Base-by-base conservation (phyloP, 306 rosid species). In the Vigna hirtella region DNA sequence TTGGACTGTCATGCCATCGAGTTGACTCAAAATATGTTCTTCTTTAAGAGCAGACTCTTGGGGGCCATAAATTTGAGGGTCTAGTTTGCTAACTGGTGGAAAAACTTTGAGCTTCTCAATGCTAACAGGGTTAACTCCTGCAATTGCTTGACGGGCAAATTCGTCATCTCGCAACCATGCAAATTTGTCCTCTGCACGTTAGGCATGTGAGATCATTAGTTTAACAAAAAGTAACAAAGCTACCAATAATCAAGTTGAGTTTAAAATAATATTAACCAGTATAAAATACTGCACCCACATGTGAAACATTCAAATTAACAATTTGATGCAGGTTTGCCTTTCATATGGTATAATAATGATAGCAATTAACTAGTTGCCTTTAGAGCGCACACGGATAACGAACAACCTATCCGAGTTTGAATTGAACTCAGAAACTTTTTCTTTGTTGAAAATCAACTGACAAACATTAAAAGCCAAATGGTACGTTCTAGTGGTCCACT, bases 161-260 rank as follows among this genome's bases (percentile, higher is more conserved):
- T 95, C 99, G 64, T 95, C 99, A 55, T 95, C 99, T 85, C 99
- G 72, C 74, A 92, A 56, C 99, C 99, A 95, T 0, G 93, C 91
- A 59, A 89, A 90, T 86, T 84, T 95, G 85, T 95, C 99, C 96
- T 93, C 98, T 94, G 84, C 86, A 85, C 36, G 43, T 72, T 9
- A 20, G 3, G 12, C 77, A 69, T 17, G 61, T 76, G 52, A 57
- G 10, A 51, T 51, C 15, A 43, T 51, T 66, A 80, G 55, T 59
- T 59, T 4, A 66, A 32, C 26, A 55, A 68, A 9, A 8, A 36
- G 42, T 12, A 72, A 3, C 24, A 26, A 57, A 4, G 12, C 5
- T 4, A 9, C 61, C 24, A 77, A 11, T 2, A 42, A n/a, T 4
- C 57, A n/a, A 9, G 12, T 77, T 56, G 4, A 43, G 57, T 48